These are phyloP conservation scores for Rhodotorula sphaerocarpa DNA, from an alignment of 768 basidiomycete genomes.

Conservation along the genomic window DNA sequence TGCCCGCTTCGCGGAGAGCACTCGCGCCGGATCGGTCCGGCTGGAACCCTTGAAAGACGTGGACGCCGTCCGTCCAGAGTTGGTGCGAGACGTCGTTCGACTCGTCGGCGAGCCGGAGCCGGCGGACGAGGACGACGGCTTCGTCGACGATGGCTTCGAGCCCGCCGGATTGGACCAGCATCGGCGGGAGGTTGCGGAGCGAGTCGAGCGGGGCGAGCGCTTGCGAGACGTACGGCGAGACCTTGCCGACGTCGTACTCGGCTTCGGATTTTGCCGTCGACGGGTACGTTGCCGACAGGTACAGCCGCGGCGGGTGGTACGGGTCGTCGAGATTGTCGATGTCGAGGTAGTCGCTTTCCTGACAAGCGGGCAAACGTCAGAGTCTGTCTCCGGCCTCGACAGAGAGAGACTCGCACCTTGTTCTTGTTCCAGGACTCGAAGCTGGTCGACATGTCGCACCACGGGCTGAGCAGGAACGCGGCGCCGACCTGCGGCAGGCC, in stretches of 20 bases:
- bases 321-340: conserved; percentile 62
- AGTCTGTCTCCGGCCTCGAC: neutral
- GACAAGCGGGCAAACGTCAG: neutral
- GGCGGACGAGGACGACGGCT: conserved; percentile 75
- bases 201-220: conserved; percentile 65
- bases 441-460: conserved; percentile 72
- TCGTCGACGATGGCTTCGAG: conserved; percentile 91
- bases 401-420: conserved; percentile 42
- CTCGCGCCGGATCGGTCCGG: neutral
- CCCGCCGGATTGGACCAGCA: conserved; percentile 83
- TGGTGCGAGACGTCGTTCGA: conserved; percentile 71
- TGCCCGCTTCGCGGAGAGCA: neutral
- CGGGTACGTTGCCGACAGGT: conserved; percentile 48
- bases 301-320: conserved; percentile 77
- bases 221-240: conserved; percentile 74
- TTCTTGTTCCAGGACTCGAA: conserved; percentile 94
- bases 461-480: conserved; percentile 65
- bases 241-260: conserved; percentile 54
- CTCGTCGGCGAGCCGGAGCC: conserved; percentile 65
- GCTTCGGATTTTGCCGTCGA: conserved; percentile 47
- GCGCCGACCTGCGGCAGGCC: conserved; percentile 71
- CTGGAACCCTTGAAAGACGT: conserved; percentile 17
- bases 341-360: conserved; percentile 57
- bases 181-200: conserved; percentile 69
- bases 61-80: conserved; percentile 74